These are phyloP conservation scores for Arabidopsis suecica DNA, from an alignment of 345 rosid species.

Conservation along the genomic window DNA sequence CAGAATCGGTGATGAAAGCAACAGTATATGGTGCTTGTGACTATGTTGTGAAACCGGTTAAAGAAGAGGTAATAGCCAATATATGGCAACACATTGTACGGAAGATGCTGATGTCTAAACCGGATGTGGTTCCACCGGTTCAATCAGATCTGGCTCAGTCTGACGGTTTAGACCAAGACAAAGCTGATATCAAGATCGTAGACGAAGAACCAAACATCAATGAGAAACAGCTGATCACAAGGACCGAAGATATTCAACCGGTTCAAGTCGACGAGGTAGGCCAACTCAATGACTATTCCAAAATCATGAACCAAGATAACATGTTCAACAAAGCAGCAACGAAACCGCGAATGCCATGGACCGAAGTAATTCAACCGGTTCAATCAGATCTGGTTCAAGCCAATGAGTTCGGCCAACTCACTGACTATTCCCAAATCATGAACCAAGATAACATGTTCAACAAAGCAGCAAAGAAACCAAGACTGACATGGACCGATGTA, in stretches of 20 bases:
- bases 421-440: not conserved
- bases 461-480: conserved; percentile 2
- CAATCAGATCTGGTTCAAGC: not conserved
- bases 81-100: conserved; percentile 43
- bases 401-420: not conserved
- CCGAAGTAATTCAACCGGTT: not conserved
- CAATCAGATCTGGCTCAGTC: conserved; percentile 11
- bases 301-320: not conserved
- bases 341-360: not conserved
- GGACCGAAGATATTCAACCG: not conserved
- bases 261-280: not conserved
- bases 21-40: conserved; percentile 31
- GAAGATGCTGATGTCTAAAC: conserved; percentile 21
- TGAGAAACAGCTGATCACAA: not conserved
- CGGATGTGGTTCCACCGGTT: not conserved
- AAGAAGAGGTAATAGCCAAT: not conserved
- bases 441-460: not conserved
- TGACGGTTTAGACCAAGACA: not conserved
- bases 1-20: conserved; percentile 28
- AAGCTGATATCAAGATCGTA: not conserved
- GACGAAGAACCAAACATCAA: not conserved
- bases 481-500: not conserved
- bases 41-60: conserved; percentile 33
- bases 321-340: not conserved
- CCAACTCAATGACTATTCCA: not conserved